Percentiles rank a stretch among this genome's conserved stretches.
phyloP scores from a whole-genome alignment of 257 asterid species.

The Cinchona pubescens region DNA sequence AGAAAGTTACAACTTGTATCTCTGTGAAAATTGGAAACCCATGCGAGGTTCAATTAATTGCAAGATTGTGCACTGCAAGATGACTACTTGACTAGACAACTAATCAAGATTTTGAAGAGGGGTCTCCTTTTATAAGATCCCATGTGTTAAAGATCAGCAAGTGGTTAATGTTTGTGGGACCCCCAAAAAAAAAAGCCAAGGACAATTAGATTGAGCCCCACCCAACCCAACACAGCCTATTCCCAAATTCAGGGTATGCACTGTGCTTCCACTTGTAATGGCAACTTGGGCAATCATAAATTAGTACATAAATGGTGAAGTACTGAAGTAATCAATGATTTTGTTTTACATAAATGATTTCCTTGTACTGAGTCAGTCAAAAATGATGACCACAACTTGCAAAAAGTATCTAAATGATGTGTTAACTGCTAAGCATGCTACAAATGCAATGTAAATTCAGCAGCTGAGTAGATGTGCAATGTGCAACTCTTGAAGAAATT shows the following conservation, averaged over 20 bases:
- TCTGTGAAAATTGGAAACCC: not conserved
- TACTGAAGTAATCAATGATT: not conserved
- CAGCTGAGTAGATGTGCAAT: not conserved
- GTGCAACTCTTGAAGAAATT: not conserved
- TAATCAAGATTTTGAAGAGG: not conserved
- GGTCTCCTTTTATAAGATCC: not conserved
- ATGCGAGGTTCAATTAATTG: constrained; percentile 14
- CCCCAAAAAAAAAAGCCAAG: not conserved
- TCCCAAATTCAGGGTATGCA: not conserved
- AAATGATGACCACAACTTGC: not conserved
- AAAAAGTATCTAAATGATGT: not conserved
- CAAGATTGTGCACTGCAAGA: not conserved
- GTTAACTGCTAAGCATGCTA: not conserved
- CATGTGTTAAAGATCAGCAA: not conserved
- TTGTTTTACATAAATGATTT: not conserved
- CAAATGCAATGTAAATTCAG: not conserved
- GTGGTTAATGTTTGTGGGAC: not conserved
- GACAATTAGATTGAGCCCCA: not conserved
- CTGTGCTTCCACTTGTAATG: not conserved
- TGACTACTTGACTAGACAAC: not conserved
- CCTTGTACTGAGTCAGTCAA: not conserved
- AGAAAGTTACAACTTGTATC: not conserved
- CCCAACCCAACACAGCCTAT: not conserved
- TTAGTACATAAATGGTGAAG: not conserved
- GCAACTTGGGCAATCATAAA: not conserved